Conservation (phyloP, 1,284 basidiomycete species). For the Ustilago shanxiensis region DNA sequence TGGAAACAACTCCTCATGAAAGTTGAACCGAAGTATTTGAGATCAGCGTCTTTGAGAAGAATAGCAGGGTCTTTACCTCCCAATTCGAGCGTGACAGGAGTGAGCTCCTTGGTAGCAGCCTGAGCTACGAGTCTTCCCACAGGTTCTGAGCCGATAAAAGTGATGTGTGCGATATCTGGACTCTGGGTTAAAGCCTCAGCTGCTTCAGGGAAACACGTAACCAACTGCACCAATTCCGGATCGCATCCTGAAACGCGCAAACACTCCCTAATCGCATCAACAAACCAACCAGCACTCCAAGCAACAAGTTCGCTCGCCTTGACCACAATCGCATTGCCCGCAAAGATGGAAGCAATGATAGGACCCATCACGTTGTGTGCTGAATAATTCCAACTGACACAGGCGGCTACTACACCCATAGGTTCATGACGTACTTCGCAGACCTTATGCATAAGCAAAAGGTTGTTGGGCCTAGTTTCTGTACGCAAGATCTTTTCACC, state of each 20-base stretch:
- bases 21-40: conserved; percentile 72
- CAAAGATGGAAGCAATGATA: conserved; percentile 87
- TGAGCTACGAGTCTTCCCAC: conserved; percentile 86
- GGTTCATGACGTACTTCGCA: conserved; percentile 86
- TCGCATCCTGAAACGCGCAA: conserved; percentile 79
- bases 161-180: conserved; percentile 79
- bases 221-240: conserved; percentile 74
- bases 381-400: conserved; percentile 83
- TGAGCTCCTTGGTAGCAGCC: conserved; percentile 85
- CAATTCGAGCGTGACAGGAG: conserved; percentile 89
- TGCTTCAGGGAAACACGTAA: conserved; percentile 88
- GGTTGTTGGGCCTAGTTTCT: conserved; percentile 73
- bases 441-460: conserved; percentile 86
- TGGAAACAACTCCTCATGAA: conserved; percentile 73
- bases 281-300: conserved; percentile 68
- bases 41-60: conserved; percentile 72
- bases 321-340: conserved; percentile 89
- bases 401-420: conserved; percentile 89
- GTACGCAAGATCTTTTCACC: conserved; percentile 52
- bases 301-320: conserved; percentile 77
- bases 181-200: conserved; percentile 86
- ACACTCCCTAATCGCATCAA: conserved; percentile 74
- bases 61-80: conserved; percentile 77
- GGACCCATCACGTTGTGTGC: conserved; percentile 95
- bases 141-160: conserved; percentile 91